Percentiles rank a stretch among this genome's conserved stretches.
phyloP scores from a whole-genome alignment of 805 yeast species.

The Saccharomycopsis guyanensis region DNA sequence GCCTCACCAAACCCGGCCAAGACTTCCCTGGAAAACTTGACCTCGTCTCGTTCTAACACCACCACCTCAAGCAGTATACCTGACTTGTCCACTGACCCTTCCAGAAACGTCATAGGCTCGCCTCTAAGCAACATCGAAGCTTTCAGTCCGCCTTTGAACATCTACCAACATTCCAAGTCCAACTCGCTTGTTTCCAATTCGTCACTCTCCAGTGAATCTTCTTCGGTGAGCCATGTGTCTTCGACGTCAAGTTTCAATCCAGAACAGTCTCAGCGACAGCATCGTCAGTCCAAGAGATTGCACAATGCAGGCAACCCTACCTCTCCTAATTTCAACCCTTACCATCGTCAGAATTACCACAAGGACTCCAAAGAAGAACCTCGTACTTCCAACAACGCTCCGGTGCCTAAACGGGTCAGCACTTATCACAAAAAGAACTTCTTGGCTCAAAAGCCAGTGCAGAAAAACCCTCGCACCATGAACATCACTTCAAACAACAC shows the following conservation, averaged over 20 bases:
- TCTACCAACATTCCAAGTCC: constrained; percentile 14
- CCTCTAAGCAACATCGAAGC: constrained; percentile 18
- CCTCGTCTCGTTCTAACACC: not conserved
- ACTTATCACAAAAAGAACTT: not conserved
- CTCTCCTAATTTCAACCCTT: not conserved
- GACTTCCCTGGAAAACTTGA: not conserved
- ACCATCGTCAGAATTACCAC: not conserved
- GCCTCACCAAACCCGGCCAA: constrained; percentile 9
- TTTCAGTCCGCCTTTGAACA: constrained; percentile 13
- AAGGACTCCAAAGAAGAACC: not conserved
- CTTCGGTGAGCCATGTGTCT: not conserved
- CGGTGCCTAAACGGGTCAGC: not conserved
- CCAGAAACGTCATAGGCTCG: not conserved
- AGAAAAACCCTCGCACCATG: not conserved
- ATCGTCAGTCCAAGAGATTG: no score
- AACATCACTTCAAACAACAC: not conserved
- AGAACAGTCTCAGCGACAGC: no score
- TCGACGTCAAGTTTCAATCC: no score
- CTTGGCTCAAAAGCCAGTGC: not conserved
- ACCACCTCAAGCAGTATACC: not conserved
- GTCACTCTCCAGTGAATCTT: constrained; percentile 8
- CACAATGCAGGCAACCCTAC: no score
- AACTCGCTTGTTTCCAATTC: constrained; percentile 8
- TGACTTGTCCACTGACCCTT: not conserved
- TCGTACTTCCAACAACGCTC: not conserved